These are phyloP conservation scores for Pythium rhizo-oryzae DNA, from an alignment of 352 stramenopile species.

Conservation along the genomic window DNA sequence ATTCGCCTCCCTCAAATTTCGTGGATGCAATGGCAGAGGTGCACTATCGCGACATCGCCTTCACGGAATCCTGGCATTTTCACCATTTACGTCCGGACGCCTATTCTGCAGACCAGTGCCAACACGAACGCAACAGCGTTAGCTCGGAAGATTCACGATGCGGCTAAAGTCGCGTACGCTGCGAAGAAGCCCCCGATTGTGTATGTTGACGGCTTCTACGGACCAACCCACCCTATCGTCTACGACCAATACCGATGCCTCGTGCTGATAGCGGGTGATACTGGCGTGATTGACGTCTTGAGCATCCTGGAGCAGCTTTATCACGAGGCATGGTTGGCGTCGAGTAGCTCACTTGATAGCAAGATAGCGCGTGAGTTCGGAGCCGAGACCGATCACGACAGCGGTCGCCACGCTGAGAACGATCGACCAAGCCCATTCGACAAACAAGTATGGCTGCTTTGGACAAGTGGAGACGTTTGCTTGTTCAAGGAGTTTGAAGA, in stretches of 20 bases:
- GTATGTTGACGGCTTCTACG: conserved; percentile 40
- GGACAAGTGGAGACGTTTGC: conserved; percentile 31
- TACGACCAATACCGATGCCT: conserved; percentile 40
- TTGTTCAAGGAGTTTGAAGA: conserved; percentile 42
- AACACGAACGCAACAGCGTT: neutral
- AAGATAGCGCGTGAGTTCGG: conserved; percentile 6
- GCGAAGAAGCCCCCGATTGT: conserved; percentile 29
- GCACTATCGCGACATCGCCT: conserved; percentile 35
- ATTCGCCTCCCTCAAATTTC: conserved; percentile 37
- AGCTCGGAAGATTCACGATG: conserved; percentile 27
- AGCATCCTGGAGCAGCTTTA: conserved; percentile 38
- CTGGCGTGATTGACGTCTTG: conserved; percentile 30
- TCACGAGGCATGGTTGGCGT: conserved; percentile 11
- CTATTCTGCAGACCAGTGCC: neutral
- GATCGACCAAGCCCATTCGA: neutral
- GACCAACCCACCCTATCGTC: conserved; percentile 14
- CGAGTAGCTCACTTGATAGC: conserved; percentile 1
- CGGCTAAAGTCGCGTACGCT: conserved; percentile 34
- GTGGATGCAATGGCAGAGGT: conserved; percentile 36
- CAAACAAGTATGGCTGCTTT: conserved; percentile 35
- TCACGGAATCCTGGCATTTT: conserved; percentile 25
- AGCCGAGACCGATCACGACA: neutral
- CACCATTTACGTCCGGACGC: conserved; percentile 28
- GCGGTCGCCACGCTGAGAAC: neutral
- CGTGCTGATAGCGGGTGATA: conserved; percentile 36